Conservation (phyloP, 1,284 basidiomycete species). For the Chalciporus piperatoides region DNA sequence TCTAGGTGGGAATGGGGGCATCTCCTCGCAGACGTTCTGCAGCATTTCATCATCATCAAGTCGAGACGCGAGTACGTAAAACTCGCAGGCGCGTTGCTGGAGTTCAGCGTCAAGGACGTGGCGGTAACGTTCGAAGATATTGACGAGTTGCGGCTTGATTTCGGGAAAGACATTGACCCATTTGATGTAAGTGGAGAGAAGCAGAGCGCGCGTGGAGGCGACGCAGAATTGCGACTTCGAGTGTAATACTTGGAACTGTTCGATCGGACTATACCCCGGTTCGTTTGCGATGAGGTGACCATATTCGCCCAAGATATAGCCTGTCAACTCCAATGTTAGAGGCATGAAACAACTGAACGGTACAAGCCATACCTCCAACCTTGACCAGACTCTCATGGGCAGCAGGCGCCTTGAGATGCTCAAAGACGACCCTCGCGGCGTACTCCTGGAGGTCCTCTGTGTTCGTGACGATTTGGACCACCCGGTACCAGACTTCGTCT, state of each 20-base stretch:
- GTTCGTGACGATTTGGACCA: constrained; percentile 97
- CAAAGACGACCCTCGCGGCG: constrained; percentile 91
- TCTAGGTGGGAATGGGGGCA: constrained; percentile 96
- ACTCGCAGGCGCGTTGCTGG: constrained; percentile 98
- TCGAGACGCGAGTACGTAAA: constrained; percentile 78
- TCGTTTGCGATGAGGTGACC: constrained; percentile 98
- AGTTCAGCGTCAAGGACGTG: constrained; percentile 98
- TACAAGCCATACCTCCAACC: constrained; percentile 70
- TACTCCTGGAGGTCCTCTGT: constrained; percentile 96
- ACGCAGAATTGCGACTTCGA: constrained; percentile 95
- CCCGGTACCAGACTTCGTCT: constrained; percentile 99
- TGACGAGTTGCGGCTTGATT: constrained; percentile 90
- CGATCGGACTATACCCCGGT: constrained; percentile 85
- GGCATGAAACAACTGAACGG: background rate
- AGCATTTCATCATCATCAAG: constrained; percentile 89
- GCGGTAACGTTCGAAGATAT: constrained; percentile 96
- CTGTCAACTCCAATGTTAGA: constrained; percentile 37
- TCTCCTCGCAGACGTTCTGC: constrained; percentile 96
- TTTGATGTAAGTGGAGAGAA: constrained; percentile 98
- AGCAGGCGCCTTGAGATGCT: constrained; percentile 84
- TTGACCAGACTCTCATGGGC: constrained; percentile 97
- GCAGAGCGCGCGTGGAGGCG: constrained; percentile 86
- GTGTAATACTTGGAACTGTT: constrained; percentile 94
- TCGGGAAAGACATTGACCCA: constrained; percentile 99
- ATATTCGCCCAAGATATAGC: constrained; percentile 96